Base-by-base conservation (phyloP, 2,329 filamentous ascomycete species). In the Mycogone perniciosa region DNA sequence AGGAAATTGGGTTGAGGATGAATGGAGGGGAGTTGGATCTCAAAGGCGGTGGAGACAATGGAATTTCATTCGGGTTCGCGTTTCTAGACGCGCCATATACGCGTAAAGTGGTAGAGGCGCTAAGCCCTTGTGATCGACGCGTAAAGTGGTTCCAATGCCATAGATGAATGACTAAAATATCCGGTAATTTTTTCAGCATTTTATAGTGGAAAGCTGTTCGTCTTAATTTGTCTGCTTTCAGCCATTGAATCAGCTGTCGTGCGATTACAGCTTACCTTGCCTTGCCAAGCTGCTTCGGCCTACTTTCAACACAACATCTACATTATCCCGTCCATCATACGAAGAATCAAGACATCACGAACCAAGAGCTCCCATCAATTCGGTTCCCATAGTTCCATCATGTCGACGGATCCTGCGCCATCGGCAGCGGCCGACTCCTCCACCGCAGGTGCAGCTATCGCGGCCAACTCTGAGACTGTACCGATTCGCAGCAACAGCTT, bases 401-500 rank as follows among this genome's bases (percentile, higher is more conserved):
- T 69, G 64, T 65, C 61, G 34, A 67, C 74, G 66, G 70, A 74
- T 58, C 58, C 45, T 57, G 20, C 67, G 13, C 59, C 57, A 44
- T 56, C 61, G 39, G 57, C 57, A 31, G 59, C 29, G 27, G 50
- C 53, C 13, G 56, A 44, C 43, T 57, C 68, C 20, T 59, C 57
- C 47, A 56, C 61, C 10, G 41, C 46, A n/a, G 48, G 56, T 10
- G 44, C 39, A 29, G 46, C 56, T 9, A 56, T 52, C 31, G 57
- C 59, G 31, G 57, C 52, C n/a, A 50, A 57, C 45, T 64, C 56
- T 20, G 59, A 59, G 40, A 41, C 50, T 47, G 54, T 53, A 31
- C 40, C 58, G 11, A 54, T 69, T 31, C 79, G 80, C 57, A 79
- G 72, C 57, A 74, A 77, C 54, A 84, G 81, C 70, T 76, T 81